These are phyloP conservation scores for Fusarium setosum DNA, from an alignment of 2,329 filamentous ascomycete species.

Conservation along the genomic window DNA sequence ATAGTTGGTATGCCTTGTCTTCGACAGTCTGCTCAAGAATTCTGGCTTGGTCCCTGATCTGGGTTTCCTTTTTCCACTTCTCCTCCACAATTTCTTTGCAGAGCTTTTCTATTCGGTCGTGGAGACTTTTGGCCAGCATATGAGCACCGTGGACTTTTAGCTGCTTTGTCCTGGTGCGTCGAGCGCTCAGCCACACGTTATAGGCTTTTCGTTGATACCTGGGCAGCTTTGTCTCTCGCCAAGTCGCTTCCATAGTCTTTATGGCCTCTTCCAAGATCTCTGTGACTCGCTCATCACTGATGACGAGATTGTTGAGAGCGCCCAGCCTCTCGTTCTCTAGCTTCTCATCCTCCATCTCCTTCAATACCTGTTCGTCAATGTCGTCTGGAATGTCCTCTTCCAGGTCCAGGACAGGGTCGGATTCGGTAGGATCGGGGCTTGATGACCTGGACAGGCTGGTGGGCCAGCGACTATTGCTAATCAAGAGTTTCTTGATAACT, in stretches of 20 bases:
- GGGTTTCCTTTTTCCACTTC: conserved; percentile 62
- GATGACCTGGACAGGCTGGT: conserved; percentile 18
- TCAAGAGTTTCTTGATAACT: conserved; percentile 54
- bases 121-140: conserved; percentile 54
- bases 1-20: conserved; percentile 65
- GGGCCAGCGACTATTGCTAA: conserved; percentile 38
- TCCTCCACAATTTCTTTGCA: conserved; percentile 62
- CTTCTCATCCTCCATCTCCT: conserved; percentile 66
- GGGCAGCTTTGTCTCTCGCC: conserved; percentile 69
- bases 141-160: conserved; percentile 58
- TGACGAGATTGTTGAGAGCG: conserved; percentile 18
- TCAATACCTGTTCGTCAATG: conserved; percentile 66
- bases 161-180: conserved; percentile 50
- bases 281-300: conserved; percentile 59
- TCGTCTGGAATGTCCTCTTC: conserved; percentile 40
- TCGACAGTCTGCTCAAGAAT: conserved; percentile 74
- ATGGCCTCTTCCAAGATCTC: conserved; percentile 66
- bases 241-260: conserved; percentile 60
- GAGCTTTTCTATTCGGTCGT: conserved; percentile 66
- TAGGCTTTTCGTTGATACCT: conserved; percentile 67
- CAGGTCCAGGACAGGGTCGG: conserved; percentile 18
- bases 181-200: conserved; percentile 69
- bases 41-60: conserved; percentile 66
- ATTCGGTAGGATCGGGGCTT: conserved; percentile 9
- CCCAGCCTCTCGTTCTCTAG: conserved; percentile 19